These are phyloP conservation scores for Auriscalpium vulgare DNA, from an alignment of 768 basidiomycete species.

Conservation along the genomic window DNA sequence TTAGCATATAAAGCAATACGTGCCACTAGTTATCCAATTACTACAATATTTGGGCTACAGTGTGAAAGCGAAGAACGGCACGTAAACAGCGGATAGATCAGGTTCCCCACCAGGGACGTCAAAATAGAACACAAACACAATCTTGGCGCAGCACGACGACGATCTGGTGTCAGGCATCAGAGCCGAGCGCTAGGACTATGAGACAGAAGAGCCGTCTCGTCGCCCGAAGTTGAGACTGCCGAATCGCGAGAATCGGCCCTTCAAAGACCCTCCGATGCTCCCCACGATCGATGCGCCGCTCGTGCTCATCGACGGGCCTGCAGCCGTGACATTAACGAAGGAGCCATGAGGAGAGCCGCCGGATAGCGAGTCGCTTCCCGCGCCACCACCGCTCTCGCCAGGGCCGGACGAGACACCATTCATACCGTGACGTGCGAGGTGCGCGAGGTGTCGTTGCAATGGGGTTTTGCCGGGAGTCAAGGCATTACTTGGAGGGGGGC, in stretches of 20 bases:
- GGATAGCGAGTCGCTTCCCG: conserved; percentile 50
- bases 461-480: conserved; percentile 39
- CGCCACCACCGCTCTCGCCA: conserved; percentile 35
- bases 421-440: conserved; percentile 77
- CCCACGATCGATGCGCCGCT: conserved; percentile 54
- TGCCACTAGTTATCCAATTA: neutral
- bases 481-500: conserved; percentile 1
- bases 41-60: neutral
- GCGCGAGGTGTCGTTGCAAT: conserved; percentile 72
- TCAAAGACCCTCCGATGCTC: conserved; percentile 55
- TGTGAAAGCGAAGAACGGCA: neutral
- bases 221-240: conserved; percentile 68
- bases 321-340: conserved; percentile 58
- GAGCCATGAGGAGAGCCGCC: conserved; percentile 68
- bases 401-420: conserved; percentile 75
- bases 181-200: neutral
- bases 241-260: conserved; percentile 68
- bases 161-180: neutral
- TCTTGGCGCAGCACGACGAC: no score
- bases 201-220: conserved; percentile 21
- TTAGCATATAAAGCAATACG: no score
- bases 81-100: neutral
- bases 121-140: no score
- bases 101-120: no score
- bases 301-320: conserved; percentile 25